A percentile compares a stretch with the other conserved stretches of the same genome.
Evolutionary conservation across 768 basidiomycete species (phyloP).

Genomic region (Cyclocybe cylindracea): DNA sequence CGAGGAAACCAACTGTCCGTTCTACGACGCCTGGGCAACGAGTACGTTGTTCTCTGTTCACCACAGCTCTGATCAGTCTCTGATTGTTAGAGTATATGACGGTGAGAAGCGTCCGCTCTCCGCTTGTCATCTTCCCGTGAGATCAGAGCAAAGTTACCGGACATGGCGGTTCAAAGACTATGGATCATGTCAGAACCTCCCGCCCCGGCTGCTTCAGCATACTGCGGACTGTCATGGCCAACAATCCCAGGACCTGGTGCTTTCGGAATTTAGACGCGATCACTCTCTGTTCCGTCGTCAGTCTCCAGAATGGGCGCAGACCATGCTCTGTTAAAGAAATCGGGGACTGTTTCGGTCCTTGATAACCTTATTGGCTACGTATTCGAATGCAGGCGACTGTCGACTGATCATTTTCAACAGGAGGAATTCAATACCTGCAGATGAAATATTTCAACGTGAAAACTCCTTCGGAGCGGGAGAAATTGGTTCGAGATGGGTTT

Average conservation of each 20-base stretch:
- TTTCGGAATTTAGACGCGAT: constrained; percentile 28
- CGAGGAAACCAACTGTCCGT: constrained; percentile 90
- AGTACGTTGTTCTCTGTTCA: constrained; percentile 53
- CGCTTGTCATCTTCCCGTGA: neutral
- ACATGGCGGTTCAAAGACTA: constrained; percentile 35
- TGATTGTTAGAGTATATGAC: constrained; percentile 38
- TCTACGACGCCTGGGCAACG: constrained; percentile 65
- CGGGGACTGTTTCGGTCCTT: constrained; percentile 35
- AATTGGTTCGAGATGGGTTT: constrained; percentile 26
- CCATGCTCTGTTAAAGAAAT: constrained; percentile 32
- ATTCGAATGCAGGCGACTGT: constrained; percentile 38
- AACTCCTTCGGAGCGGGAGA: constrained; percentile 28
- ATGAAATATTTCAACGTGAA: constrained; percentile 37
- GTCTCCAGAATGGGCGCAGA: constrained; percentile 28
- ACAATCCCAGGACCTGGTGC: constrained; percentile 30
- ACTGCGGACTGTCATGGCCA: constrained; percentile 22
- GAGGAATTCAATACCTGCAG: constrained; percentile 13
- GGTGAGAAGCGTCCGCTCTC: constrained; percentile 20
- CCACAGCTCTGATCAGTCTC: constrained; percentile 11
- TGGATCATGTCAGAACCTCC: constrained; percentile 33
- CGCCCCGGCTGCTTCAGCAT: constrained; percentile 24
- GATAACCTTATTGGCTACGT: constrained; percentile 26
- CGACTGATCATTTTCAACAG: constrained; percentile 24
- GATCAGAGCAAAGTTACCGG: constrained; percentile 18
- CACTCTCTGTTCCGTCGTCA: constrained; percentile 31